Conservation (phyloP, 176 grass and related monocot genomes). For the Carex scoparia region DNA sequence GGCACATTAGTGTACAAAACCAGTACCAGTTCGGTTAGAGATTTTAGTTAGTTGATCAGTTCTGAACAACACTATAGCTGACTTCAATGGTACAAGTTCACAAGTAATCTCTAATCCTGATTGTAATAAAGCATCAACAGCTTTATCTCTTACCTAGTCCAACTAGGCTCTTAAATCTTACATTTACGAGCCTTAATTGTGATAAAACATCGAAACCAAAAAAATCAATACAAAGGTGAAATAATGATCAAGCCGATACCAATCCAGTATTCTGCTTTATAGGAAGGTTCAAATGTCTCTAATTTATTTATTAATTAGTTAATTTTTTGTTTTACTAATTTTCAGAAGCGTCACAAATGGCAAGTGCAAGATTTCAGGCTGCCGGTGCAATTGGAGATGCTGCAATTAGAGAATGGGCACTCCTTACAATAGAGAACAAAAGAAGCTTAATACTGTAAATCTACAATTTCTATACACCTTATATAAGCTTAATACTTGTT, state of each 20-base stretch:
- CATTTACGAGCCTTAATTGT: background rate
- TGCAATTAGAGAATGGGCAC: slow-evolving; percentile 95
- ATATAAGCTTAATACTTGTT: too few species aligned
- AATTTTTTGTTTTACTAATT: slow-evolving; percentile 12
- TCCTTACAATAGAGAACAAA: slow-evolving; percentile 84
- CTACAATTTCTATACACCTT: background rate
- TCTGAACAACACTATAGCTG: background rate
- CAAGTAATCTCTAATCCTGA: background rate
- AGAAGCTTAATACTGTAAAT: slow-evolving; percentile 77
- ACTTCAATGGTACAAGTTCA: background rate
- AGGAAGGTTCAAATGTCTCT: background rate
- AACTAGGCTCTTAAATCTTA: background rate
- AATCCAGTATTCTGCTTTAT: background rate
- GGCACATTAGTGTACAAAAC: background rate
- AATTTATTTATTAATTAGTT: background rate
- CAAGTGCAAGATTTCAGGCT: slow-evolving; percentile 96
- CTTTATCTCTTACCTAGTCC: background rate
- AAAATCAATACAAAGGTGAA: background rate
- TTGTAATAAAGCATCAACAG: background rate
- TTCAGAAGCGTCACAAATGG: slow-evolving; percentile 68
- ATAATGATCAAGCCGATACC: background rate
- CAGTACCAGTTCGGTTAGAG: background rate
- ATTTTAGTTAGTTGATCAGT: background rate
- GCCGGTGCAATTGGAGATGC: slow-evolving; percentile 93
- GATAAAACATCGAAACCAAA: background rate